Base-by-base conservation (phyloP, 345 rosid species). In the Aquilaria malaccensis region DNA sequence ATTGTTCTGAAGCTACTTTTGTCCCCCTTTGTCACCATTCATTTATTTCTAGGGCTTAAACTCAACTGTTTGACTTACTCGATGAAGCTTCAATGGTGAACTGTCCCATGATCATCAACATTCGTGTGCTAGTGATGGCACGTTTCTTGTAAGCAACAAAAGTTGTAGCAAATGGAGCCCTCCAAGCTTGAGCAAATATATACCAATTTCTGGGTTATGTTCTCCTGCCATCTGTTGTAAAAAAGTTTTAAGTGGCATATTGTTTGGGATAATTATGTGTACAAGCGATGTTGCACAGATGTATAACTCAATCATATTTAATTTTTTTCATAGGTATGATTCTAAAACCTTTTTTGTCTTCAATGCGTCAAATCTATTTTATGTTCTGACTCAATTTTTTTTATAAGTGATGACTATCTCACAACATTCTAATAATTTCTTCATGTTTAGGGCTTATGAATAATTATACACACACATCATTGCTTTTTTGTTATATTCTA, bases 151-250 rank as follows among this genome's bases (percentile, higher is more conserved):
- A 63, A 64, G 53, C 54, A n/a, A 67, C 51, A 45, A 48, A 59
- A 46, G 45, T 32, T 55, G 7, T 45, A 49, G 30, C 65, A 55
- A 49, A 15, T 51, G 31, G 57, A 63, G 65, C 56, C 47, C 37
- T 60, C 52, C 37, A 52, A 59, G 52, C 64, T 63, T 53, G 48
- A 71, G 50, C 59, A 58, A 66, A 66, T 75, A 52, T 62, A 31
- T 45, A 55, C 50, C 45, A 33, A 60, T 31, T 11, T 54, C 45
- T 45, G 69, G 61, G 30, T 61, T 58, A 48, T 61, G 37, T 10
- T 46, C 41, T 32, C 60, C 50, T 56, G 53, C 66, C 10, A 29
- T 56, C 41, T 55, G 30, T 29, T 51, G 13, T 45, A 56, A 14
- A 50, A 43, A 37, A 43, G 49, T 32, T 68, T 31, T 56, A 33